Conservation (phyloP, 805 yeast species). For the Wickerhamomyces tratensis region DNA sequence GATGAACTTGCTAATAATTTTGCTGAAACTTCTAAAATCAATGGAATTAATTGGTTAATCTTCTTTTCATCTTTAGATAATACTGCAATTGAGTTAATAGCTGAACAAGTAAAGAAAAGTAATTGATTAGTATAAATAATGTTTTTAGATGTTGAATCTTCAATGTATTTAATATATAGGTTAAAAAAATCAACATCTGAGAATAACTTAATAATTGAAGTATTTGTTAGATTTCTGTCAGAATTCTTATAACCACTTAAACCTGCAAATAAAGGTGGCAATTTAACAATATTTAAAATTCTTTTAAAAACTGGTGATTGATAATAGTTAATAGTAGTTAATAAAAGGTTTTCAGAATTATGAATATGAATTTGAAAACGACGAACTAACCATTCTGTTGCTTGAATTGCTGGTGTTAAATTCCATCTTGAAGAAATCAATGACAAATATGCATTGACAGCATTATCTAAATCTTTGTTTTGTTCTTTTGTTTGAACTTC, state of each 20-base stretch:
- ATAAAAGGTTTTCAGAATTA: slow-evolving; percentile 62
- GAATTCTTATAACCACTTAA: slow-evolving; percentile 56
- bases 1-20: slow-evolving; percentile 36
- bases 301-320: slow-evolving; percentile 65
- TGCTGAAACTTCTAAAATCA: slow-evolving; percentile 49
- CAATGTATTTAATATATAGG: slow-evolving; percentile 48
- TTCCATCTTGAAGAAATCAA: slow-evolving; percentile 71
- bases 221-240: slow-evolving; percentile 53
- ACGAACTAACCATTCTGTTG: slow-evolving; percentile 92
- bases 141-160: slow-evolving; percentile 34
- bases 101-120: slow-evolving; percentile 67
- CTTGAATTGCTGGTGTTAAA: slow-evolving; percentile 65
- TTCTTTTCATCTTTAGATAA: slow-evolving; percentile 30
- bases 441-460: slow-evolving; percentile 64
- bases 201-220: slow-evolving; percentile 64
- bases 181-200: slow-evolving; percentile 60
- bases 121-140: slow-evolving; percentile 60
- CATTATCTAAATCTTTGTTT: slow-evolving; percentile 60
- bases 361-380: slow-evolving; percentile 79
- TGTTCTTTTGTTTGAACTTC: slow-evolving; percentile 74
- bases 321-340: slow-evolving; percentile 77
- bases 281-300: slow-evolving; percentile 57
- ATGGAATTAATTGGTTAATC: slow-evolving; percentile 42
- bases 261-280: slow-evolving; percentile 79
- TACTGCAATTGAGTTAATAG: slow-evolving; percentile 59